A percentile compares a stretch with the other conserved stretches of the same genome.
These are phyloP conservation scores for Fusarium austroafricanum DNA, from an alignment of 2,329 filamentous ascomycete species.

Conservation along the genomic window DNA sequence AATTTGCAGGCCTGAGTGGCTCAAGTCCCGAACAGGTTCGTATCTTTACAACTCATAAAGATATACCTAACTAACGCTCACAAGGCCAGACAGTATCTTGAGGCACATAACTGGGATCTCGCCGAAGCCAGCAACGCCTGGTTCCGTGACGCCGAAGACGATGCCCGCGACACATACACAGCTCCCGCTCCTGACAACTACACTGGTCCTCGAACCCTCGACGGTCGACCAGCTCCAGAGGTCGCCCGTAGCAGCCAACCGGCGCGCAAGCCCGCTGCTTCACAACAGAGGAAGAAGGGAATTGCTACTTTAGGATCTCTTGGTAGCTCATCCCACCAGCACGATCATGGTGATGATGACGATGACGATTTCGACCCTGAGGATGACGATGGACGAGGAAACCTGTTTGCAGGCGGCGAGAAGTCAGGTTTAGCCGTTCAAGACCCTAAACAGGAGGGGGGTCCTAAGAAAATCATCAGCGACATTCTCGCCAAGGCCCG, in stretches of 20 bases:
- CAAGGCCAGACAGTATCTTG: slow-evolving; percentile 76
- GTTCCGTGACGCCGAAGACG: slow-evolving; percentile 64
- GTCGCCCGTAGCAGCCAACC: slow-evolving; percentile 46
- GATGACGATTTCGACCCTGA: slow-evolving; percentile 68
- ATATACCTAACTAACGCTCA: neutral
- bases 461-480: slow-evolving; percentile 67
- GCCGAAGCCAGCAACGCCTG: slow-evolving; percentile 70
- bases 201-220: slow-evolving; percentile 71
- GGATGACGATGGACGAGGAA: slow-evolving; percentile 69
- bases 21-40: slow-evolving; percentile 46
- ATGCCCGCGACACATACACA: slow-evolving; percentile 59
- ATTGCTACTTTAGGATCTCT: slow-evolving; percentile 70
- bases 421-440: slow-evolving; percentile 80
- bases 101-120: slow-evolving; percentile 74
- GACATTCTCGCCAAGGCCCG: slow-evolving; percentile 74
- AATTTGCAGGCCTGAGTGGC: slow-evolving; percentile 47
- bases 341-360: slow-evolving; percentile 70
- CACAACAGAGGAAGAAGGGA: slow-evolving; percentile 67
- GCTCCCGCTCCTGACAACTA: slow-evolving; percentile 59
- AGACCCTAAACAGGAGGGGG: slow-evolving; percentile 65
- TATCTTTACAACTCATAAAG: rapidly evolving
- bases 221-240: slow-evolving; percentile 68
- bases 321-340: slow-evolving; percentile 59
- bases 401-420: slow-evolving; percentile 86
- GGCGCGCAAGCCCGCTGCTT: slow-evolving; percentile 51